A percentile compares a stretch with the other conserved stretches of the same genome.
These are phyloP conservation scores for Penicillium atrosanguineum DNA, from an alignment of 495 filamentous ascomycete genomes.

Conservation along the genomic window DNA sequence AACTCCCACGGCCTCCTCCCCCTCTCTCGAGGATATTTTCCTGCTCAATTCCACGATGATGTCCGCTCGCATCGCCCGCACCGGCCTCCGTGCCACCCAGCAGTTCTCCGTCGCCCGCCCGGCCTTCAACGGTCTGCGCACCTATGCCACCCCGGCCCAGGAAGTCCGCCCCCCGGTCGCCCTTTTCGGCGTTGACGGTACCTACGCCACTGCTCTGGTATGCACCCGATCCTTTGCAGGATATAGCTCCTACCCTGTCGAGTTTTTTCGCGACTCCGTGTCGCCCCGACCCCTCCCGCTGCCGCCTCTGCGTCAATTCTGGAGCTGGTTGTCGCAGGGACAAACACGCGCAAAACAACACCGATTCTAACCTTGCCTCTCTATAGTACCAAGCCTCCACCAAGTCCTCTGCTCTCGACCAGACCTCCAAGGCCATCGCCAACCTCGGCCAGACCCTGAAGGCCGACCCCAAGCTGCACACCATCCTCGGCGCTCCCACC, in stretches of 20 bases:
- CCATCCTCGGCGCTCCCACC: slow-evolving; percentile 76
- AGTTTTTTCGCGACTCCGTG: slow-evolving; percentile 29
- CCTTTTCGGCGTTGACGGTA: slow-evolving; percentile 93
- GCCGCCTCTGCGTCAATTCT: slow-evolving; percentile 10
- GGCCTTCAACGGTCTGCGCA: slow-evolving; percentile 52
- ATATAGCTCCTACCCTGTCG: slow-evolving; percentile 3
- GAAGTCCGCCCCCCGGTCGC: slow-evolving; percentile 81
- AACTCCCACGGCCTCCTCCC: slow-evolving; percentile 19
- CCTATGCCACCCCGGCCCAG: slow-evolving; percentile 73
- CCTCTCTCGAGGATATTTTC: slow-evolving; percentile 28
- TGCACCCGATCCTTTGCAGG: slow-evolving; percentile 13
- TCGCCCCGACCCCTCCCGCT: slow-evolving; percentile 17
- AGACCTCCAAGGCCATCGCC: slow-evolving; percentile 70
- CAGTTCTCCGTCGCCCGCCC: slow-evolving; percentile 47
- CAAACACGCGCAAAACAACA: not conserved
- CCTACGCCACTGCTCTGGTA: slow-evolving; percentile 98
- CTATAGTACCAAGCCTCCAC: slow-evolving; percentile 88
- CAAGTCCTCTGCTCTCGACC: slow-evolving; percentile 81
- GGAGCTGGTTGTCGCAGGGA: slow-evolving; percentile 8
- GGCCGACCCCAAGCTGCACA: slow-evolving; percentile 73
- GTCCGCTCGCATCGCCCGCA: slow-evolving; percentile 48
- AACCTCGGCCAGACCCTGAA: slow-evolving; percentile 68
- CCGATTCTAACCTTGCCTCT: slow-evolving; percentile 5
- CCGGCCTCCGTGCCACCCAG: slow-evolving; percentile 49
- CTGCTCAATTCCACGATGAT: slow-evolving; percentile 36